Percentiles rank a stretch among this genome's conserved stretches.
These are phyloP conservation scores for Pichia thaimueangensis DNA, from an alignment of 805 yeast species.

Conservation along the genomic window DNA sequence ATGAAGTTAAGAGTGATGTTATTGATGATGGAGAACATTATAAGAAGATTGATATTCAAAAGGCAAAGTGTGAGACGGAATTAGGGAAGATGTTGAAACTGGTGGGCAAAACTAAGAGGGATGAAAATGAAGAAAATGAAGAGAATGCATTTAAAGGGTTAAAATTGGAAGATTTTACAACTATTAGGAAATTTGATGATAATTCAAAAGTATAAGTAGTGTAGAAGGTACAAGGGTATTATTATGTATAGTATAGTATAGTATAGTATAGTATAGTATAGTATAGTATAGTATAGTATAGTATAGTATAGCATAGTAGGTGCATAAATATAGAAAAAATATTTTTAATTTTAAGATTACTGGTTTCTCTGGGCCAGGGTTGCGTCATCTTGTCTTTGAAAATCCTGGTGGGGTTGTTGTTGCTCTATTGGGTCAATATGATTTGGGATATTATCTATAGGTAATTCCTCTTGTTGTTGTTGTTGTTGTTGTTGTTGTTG, in stretches of 20 bases:
- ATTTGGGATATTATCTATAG: too few species aligned
- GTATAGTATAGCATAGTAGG: too few species aligned
- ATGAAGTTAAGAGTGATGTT: neutral
- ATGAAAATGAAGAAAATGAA: slow-evolving; percentile 9
- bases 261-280: too few species aligned
- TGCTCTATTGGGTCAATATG: neutral
- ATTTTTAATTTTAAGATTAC: neutral
- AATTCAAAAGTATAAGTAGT: too few species aligned
- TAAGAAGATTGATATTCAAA: slow-evolving; percentile 12
- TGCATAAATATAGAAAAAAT: too few species aligned
- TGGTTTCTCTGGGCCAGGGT: neutral
- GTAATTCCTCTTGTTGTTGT: neutral
- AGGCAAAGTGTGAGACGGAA: slow-evolving; percentile 9
- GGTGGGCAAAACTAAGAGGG: neutral
- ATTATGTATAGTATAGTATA: neutral
- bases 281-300: too few species aligned
- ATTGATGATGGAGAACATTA: neutral
- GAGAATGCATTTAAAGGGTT: slow-evolving; percentile 19
- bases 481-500: neutral
- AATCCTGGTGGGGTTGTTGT: neutral
- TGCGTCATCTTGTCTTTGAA: slow-evolving; percentile 1
- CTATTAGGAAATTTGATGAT: slow-evolving; percentile 11
- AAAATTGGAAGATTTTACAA: slow-evolving; percentile 17
- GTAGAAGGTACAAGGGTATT: too few species aligned
- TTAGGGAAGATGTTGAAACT: slow-evolving; percentile 13